phyloP scores from a whole-genome alignment of 345 rosid species.

The Populus euphratica region DNA sequence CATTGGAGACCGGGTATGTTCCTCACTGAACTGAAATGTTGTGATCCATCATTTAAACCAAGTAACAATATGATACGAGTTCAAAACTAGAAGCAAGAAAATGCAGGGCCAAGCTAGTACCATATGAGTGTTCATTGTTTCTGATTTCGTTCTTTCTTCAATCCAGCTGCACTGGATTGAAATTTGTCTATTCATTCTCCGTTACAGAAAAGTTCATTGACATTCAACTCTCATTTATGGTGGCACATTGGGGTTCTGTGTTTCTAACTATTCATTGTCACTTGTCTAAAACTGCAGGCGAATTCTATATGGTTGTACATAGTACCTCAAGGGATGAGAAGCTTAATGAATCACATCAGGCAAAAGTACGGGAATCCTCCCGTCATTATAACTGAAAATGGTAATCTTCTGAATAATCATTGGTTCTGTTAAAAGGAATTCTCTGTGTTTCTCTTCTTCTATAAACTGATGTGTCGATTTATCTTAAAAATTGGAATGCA shows the following conservation, averaged over 20 bases:
- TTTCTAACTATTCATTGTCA: not conserved
- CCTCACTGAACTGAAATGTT: not conserved
- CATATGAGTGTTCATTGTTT: not conserved
- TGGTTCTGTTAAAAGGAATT: not conserved
- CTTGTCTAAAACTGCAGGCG: slow-evolving; percentile 38
- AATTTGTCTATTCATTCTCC: not conserved
- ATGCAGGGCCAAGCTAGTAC: not conserved
- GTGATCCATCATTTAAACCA: not conserved
- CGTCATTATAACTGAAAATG: slow-evolving; percentile 64
- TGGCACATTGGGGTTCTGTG: not conserved
- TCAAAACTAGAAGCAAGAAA: not conserved
- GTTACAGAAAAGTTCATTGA: not conserved
- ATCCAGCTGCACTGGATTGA: not conserved
- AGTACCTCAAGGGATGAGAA: slow-evolving; percentile 62
- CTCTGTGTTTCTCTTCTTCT: not conserved
- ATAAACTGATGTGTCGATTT: not conserved
- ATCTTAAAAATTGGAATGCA: not conserved
- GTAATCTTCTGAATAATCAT: slow-evolving; percentile 15
- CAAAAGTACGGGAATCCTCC: slow-evolving; percentile 55
- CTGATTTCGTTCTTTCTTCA: not conserved
- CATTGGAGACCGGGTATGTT: slow-evolving; percentile 70
- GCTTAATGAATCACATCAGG: slow-evolving; percentile 67
- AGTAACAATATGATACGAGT: not conserved
- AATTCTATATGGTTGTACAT: slow-evolving; percentile 68
- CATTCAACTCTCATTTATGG: not conserved